phyloP scores from a whole-genome alignment of 2,329 filamentous ascomycete genomes.

The Xylariaceae sp. region DNA sequence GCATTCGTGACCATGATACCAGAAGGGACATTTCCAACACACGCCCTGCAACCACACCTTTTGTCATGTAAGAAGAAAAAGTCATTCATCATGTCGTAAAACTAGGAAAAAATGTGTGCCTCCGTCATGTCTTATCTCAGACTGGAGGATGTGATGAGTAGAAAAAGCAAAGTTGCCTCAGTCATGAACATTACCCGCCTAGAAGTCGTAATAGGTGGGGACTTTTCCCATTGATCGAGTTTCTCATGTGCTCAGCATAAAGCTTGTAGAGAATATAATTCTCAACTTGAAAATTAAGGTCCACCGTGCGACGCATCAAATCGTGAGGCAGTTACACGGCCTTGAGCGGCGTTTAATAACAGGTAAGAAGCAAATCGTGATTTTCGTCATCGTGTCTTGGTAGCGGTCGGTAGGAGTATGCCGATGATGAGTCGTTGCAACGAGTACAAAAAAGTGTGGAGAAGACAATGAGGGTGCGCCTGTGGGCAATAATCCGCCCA shows the following conservation, averaged over 20 bases:
- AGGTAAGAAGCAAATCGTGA: slow-evolving; percentile 35
- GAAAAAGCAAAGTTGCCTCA: slow-evolving; percentile 26
- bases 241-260: slow-evolving; percentile 28
- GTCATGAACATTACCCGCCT: slow-evolving; percentile 31
- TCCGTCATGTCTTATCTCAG: slow-evolving; percentile 19
- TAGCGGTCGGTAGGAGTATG: slow-evolving; percentile 24
- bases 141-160: slow-evolving; percentile 21
- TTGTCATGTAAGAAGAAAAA: slow-evolving; percentile 31
- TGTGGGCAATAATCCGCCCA: slow-evolving; percentile 9
- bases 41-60: slow-evolving; percentile 33
- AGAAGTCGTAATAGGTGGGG: slow-evolving; percentile 27
- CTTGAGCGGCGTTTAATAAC: slow-evolving; percentile 29
- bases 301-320: slow-evolving; percentile 29
- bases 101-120: slow-evolving; percentile 27
- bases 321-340: slow-evolving; percentile 32
- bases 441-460: slow-evolving; percentile 33
- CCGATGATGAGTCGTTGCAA: slow-evolving; percentile 30
- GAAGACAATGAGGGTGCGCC: slow-evolving; percentile 12
- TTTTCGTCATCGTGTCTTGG: slow-evolving; percentile 35
- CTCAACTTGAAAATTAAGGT: slow-evolving; percentile 26
- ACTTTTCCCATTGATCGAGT: slow-evolving; percentile 25
- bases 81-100: slow-evolving; percentile 30
- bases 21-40: slow-evolving; percentile 34
- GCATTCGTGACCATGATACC: slow-evolving; percentile 36
- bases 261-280: slow-evolving; percentile 17